These are phyloP conservation scores for Alternaria viburni DNA, from an alignment of 2,329 filamentous ascomycete species.

Conservation along the genomic window DNA sequence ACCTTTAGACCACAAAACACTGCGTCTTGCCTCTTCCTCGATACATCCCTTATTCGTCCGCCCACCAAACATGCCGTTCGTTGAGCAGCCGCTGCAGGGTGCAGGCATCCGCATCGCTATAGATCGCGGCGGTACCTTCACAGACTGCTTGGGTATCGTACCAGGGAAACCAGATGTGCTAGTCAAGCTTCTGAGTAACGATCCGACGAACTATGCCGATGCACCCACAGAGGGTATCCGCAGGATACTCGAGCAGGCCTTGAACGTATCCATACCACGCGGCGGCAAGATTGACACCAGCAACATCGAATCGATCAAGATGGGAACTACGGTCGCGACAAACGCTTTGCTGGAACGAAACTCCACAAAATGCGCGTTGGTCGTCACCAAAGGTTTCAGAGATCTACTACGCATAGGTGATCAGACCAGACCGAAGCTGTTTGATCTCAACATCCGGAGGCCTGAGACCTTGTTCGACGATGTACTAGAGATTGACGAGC, in stretches of 20 bases:
- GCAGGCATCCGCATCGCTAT: constrained; percentile 24
- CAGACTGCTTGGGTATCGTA: constrained; percentile 29
- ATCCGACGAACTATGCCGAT: constrained; percentile 39
- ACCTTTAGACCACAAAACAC: no score
- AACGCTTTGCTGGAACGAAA: constrained; percentile 32
- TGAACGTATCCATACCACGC: constrained; percentile 21
- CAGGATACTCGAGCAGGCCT: constrained; percentile 33
- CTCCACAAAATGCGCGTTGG: constrained; percentile 15
- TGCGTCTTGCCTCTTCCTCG: background rate
- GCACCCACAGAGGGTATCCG: constrained; percentile 44
- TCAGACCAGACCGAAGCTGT: constrained; percentile 31
- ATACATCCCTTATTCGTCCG: no score
- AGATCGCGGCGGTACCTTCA: constrained; percentile 41
- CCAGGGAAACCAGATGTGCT: constrained; percentile 32
- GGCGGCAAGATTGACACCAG: constrained; percentile 27
- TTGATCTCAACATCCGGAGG: constrained; percentile 30
- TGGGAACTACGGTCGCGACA: constrained; percentile 34
- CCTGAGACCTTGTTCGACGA: constrained; percentile 26
- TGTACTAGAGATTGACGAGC: constrained; percentile 30
- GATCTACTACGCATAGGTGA: constrained; percentile 33
- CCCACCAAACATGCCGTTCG: constrained; percentile 12
- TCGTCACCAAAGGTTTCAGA: constrained; percentile 27
- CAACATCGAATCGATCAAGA: constrained; percentile 25
- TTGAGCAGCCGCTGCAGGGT: constrained; percentile 3
- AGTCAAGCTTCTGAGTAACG: constrained; percentile 38